Evolutionary conservation across 345 rosid species (phyloP).

Genomic region (Durio zibethinus): DNA sequence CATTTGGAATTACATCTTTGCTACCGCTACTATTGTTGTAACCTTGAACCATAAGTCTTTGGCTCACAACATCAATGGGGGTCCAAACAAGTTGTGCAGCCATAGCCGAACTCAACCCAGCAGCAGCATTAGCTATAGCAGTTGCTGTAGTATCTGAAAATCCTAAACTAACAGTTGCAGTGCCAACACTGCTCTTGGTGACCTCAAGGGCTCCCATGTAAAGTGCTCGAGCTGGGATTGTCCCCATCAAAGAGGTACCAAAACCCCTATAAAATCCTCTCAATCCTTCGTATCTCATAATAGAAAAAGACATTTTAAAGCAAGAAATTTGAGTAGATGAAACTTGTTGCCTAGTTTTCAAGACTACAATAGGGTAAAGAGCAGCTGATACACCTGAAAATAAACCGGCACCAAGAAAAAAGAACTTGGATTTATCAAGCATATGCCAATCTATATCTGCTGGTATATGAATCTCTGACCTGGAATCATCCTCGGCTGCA

Average conservation of each 20-base stretch:
- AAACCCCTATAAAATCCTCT: constrained; percentile 82
- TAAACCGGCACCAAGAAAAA: constrained; percentile 76
- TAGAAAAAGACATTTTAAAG: constrained; percentile 53
- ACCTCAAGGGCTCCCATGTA: constrained; percentile 89
- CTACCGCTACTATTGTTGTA: constrained; percentile 19
- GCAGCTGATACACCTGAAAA: constrained; percentile 92
- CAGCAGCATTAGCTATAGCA: constrained; percentile 75
- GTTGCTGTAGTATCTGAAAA: constrained; percentile 61
- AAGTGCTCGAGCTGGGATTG: constrained; percentile 88
- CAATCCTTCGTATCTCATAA: constrained; percentile 65
- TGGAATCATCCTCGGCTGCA: constrained; percentile 73
- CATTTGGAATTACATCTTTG: constrained; percentile 32
- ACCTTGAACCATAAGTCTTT: constrained; percentile 90
- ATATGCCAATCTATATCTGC: constrained; percentile 94
- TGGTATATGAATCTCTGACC: constrained; percentile 70
- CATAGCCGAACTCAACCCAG: constrained; percentile 82
- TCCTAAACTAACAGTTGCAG: constrained; percentile 69
- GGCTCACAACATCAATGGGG: constrained; percentile 87
- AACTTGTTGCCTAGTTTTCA: constrained; percentile 89
- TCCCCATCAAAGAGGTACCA: constrained; percentile 88
- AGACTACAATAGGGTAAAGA: constrained; percentile 77
- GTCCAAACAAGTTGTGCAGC: constrained; percentile 95
- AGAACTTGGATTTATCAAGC: constrained; percentile 93
- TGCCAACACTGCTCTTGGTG: constrained; percentile 73
- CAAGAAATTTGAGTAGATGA: constrained; percentile 50